A percentile compares a stretch with the other conserved stretches of the same genome.
These are phyloP conservation scores for Aspergillus diversus DNA, from an alignment of 495 filamentous ascomycete species.

Conservation along the genomic window DNA sequence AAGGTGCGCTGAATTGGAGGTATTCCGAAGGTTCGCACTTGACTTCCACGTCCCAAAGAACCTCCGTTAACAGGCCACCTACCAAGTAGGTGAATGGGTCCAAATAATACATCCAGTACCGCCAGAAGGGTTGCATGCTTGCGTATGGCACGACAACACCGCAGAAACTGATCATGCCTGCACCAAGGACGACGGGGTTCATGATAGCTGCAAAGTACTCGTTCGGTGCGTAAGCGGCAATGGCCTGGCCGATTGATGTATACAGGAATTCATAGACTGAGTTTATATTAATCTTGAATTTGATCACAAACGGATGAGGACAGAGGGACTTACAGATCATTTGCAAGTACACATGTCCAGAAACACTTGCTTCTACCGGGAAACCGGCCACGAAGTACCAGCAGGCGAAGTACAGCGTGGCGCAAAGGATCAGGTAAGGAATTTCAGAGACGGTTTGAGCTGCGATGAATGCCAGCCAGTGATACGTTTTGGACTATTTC, in stretches of 20 bases:
- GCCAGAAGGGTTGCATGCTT: conserved; percentile 58
- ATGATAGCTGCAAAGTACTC: conserved; percentile 57
- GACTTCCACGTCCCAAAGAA: conserved; percentile 52
- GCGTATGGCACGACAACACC: conserved; percentile 58
- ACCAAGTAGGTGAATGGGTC: conserved; percentile 60
- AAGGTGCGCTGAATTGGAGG: conserved; percentile 63
- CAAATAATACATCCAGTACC: conserved; percentile 63
- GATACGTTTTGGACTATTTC: conserved; percentile 63
- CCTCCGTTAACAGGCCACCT: conserved; percentile 48
- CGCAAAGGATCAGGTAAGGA: conserved; percentile 61
- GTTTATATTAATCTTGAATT: conserved; percentile 9
- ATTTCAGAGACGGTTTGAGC: conserved; percentile 59
- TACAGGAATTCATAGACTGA: conserved; percentile 52
- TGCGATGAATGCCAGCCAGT: conserved; percentile 49
- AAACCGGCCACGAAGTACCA: conserved; percentile 64
- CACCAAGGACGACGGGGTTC: conserved; percentile 54
- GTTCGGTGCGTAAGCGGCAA: conserved; percentile 60
- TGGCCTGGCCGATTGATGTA: conserved; percentile 47
- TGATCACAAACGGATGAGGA: not conserved
- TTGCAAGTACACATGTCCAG: conserved; percentile 50
- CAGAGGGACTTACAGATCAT: conserved; percentile 49
- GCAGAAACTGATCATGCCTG: conserved; percentile 56
- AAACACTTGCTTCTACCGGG: conserved; percentile 41
- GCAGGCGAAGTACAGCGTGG: conserved; percentile 59
- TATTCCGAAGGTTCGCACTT: conserved; percentile 60